A percentile compares a stretch with the other conserved stretches of the same genome.
These are phyloP conservation scores for Picea glauca DNA, from an alignment of 75 land plant genomes.

Conservation along the genomic window DNA sequence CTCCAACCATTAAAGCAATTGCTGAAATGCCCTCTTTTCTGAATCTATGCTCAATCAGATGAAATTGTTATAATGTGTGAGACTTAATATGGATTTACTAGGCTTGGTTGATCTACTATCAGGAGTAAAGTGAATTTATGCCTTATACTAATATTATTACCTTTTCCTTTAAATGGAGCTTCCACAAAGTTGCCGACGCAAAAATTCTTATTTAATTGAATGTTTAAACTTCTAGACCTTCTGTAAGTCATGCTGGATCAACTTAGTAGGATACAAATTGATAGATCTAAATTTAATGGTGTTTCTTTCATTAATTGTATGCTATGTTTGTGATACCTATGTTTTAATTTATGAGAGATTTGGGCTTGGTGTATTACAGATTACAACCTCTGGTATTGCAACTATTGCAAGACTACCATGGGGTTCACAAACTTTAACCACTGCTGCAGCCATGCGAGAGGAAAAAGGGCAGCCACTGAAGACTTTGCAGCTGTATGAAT, in stretches of 20 bases:
- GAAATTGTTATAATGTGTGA: too few species aligned
- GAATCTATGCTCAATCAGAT: too few species aligned
- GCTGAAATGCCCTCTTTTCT: too few species aligned
- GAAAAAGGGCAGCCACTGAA: constrained; percentile 19
- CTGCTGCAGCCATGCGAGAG: constrained; percentile 7
- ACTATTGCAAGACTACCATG: constrained; percentile 78
- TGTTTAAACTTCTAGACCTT: not conserved
- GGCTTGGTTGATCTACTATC: not conserved
- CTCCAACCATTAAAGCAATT: too few species aligned
- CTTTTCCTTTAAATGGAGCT: not conserved
- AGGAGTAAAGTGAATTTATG: not conserved
- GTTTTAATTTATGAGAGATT: not conserved
- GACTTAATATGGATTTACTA: too few species aligned
- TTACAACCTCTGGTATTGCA: constrained; percentile 71
- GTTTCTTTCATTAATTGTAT: not conserved
- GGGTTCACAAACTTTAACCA: constrained; percentile 59
- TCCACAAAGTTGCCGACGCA: not conserved
- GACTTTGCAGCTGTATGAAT: constrained; percentile 77
- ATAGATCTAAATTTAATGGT: not conserved
- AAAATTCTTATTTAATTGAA: not conserved
- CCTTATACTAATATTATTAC: not conserved
- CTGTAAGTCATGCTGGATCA: too few species aligned
- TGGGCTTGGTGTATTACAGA: constrained; percentile 26
- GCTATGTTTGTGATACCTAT: not conserved
- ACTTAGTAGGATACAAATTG: not conserved